Percentiles rank a stretch among this genome's conserved stretches.
Conservation (phyloP, 129 eudicot species). For the Gnaphalium uliginosum region DNA sequence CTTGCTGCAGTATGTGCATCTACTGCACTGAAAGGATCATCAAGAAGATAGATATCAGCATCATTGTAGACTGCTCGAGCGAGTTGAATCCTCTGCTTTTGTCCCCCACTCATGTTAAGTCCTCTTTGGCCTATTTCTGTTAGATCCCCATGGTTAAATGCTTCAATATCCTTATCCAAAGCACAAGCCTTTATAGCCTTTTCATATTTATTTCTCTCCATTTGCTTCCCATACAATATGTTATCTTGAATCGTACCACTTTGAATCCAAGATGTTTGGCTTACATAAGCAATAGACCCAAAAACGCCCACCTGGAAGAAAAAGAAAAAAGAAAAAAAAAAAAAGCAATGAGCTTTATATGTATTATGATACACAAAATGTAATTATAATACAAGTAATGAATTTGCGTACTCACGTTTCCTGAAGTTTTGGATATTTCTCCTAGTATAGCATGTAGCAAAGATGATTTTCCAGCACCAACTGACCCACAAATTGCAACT, state of each 20-base stretch:
- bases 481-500: constrained; percentile 62
- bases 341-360: background rate
- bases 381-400: background rate
- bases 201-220: constrained; percentile 59
- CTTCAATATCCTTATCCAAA: constrained; percentile 63
- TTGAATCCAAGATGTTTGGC: constrained; percentile 73
- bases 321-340: background rate
- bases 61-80: constrained; percentile 89
- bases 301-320: constrained; percentile 43
- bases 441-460: constrained; percentile 58
- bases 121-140: constrained; percentile 92
- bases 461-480: constrained; percentile 74
- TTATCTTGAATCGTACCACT: constrained; percentile 70
- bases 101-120: constrained; percentile 87
- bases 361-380: background rate
- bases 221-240: constrained; percentile 66
- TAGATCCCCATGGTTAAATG: constrained; percentile 63
- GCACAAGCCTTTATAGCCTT: constrained; percentile 60
- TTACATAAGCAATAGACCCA: constrained; percentile 69
- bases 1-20: constrained; percentile 88
- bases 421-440: constrained; percentile 56
- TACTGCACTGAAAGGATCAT: constrained; percentile 90
- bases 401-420: constrained; percentile 45
- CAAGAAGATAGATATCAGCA: constrained; percentile 82
- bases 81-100: constrained; percentile 86